These are phyloP conservation scores for Nitzschia sp. DNA, from an alignment of 108 stramenopile genomes.

Conservation along the genomic window DNA sequence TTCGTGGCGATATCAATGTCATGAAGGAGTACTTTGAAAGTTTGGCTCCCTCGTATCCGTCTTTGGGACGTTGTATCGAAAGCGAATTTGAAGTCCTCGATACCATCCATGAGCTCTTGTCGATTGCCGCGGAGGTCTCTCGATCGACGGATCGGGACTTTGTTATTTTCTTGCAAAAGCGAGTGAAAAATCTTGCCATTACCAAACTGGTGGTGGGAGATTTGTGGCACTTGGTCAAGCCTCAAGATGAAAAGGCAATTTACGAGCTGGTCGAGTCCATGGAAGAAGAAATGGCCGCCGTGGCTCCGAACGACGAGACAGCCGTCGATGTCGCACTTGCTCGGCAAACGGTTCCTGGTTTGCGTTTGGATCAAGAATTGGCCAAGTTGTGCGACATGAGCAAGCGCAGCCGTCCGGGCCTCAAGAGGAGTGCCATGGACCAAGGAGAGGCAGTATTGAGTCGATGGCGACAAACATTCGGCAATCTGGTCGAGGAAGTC, in stretches of 20 bases:
- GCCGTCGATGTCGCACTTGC: constrained; percentile 61
- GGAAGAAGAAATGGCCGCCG: constrained; percentile 49
- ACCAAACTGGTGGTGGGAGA: constrained; percentile 81
- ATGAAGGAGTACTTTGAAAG: constrained; percentile 80
- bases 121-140: constrained; percentile 66
- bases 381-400: constrained; percentile 61
- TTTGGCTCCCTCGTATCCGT: constrained; percentile 57
- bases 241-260: constrained; percentile 61
- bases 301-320: constrained; percentile 72
- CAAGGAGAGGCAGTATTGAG: constrained; percentile 28
- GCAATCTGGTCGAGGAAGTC: constrained; percentile 9
- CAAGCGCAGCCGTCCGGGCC: constrained; percentile 57
- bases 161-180: constrained; percentile 75
- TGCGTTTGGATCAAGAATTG: constrained; percentile 76
- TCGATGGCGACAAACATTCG: constrained; percentile 22
- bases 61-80: constrained; percentile 69
- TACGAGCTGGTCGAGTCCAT: constrained; percentile 70
- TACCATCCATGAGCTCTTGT: constrained; percentile 69
- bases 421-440: constrained; percentile 58
- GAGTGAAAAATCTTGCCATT: constrained; percentile 67
- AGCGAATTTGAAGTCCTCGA: constrained; percentile 77
- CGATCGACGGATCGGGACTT: constrained; percentile 73
- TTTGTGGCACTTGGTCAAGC: constrained; percentile 77
- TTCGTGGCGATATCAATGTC: constrained; percentile 69
- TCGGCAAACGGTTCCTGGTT: constrained; percentile 71